Base-by-base conservation (phyloP, 2,329 filamentous ascomycete species). In the Fusarium pilosicola region DNA sequence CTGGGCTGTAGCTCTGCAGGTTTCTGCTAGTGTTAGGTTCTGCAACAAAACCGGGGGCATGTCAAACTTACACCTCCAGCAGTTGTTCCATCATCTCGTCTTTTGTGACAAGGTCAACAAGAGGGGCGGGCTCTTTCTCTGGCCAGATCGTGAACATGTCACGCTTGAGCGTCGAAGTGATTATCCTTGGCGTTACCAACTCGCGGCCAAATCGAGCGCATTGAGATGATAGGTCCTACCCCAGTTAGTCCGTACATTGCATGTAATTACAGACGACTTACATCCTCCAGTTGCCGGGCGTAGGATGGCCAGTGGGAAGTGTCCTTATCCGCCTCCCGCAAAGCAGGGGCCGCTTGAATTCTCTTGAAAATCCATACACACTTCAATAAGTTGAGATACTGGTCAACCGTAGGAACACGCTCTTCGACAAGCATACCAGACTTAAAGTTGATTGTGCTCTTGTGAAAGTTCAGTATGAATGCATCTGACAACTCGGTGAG, bases 301-400 rank as follows among this genome's bases (percentile, higher is more conserved):
- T 81, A 82, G 3, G 80, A 82, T n/a, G 80, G 80, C 80, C 80
- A 82, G 39, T 82, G 80, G 5, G 80, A 82, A 24, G 58, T 73
- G 4, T 79, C 75, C 14, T 65, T 49, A 2, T 67, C 49, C 2
- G 69, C 62, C 7, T 63, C 34, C 7, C 42, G 52, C 3, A 80
- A 55, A 20, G 56, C 44, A 6, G 71, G 63, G 11, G 75, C 76
- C 17, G 34, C 48, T 14, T 71, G 57, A 6, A 79, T 79, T 32
- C 57, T 64, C 26, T 68, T 52, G 41, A 79, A 75, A 39, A 82
- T 67, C 79, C 80, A 82, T 9, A 82, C 59, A 34, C 80, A 82
- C 52, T 82, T 82, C 34, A 82, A 54, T 2, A 82, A 66, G 34
- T 77, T 81, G 51, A 82, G 26, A 41, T 80, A 82, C 57, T 81